Evolutionary conservation across 2,329 filamentous ascomycete species (phyloP), one percentile per base, ranked within the genome.

Genomic region (Penicillium sp.): DNA sequence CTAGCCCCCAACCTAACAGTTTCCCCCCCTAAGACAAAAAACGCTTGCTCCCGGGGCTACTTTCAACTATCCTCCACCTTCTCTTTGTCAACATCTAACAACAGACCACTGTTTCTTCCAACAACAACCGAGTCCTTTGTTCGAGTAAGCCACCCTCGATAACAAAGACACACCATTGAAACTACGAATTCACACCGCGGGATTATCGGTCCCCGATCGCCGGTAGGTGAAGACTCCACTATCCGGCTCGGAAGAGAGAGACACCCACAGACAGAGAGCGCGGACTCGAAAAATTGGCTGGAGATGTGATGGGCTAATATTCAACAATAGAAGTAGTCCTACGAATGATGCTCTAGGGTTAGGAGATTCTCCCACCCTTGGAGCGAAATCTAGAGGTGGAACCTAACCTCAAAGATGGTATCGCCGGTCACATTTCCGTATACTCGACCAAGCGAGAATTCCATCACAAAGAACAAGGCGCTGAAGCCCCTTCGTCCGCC

Each of bases 391-490:
- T 26, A 21, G 24, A 48, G 26, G 27, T 10, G 9, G 27, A 21
- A 26, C 33, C 10, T 13, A 24, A 39, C 35, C 22, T 29, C 26
- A 41, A 51, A 53, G 50, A 60, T 62, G 60, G 55, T 49, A 8
- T 55, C 56, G 21, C 39, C 52, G 19, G 48, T 37, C 6, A 39
- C 49, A 10, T 44, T 56, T 7, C 53, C 50, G 22, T 47, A 55
- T 22, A 22, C 52, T 46, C 41, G 48, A 33, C 37, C 43, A 29
- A 57, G 50, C 27, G 44, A 35, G 35, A 41, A n/a, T 27, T 24
- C 47, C 14, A 47, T 7, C 7, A 21, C 48, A 44, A 56, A 48
- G 31, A 48, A 57, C 19, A 41, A 58, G 21, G 43, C 31, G 16
- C 27, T 46, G 21, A 43, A 43, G 22, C n/a, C 51, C 7, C 54